A percentile compares a stretch with the other conserved stretches of the same genome.
Evolutionary conservation across 2,329 filamentous ascomycete species (phyloP).

Genomic region (Fusarium hainanense): DNA sequence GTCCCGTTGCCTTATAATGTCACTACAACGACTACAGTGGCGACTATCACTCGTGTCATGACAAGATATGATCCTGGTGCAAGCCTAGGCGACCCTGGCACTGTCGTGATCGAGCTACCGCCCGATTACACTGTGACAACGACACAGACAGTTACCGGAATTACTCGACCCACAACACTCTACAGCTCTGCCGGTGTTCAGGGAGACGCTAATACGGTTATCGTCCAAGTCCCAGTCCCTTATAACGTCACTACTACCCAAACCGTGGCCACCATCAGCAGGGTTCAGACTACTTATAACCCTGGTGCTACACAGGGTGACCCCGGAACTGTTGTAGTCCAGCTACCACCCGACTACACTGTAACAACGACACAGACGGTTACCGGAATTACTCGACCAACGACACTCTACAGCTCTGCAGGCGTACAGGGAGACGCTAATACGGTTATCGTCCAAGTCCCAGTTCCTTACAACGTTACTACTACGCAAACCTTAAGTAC

Average conservation of each 20-base stretch:
- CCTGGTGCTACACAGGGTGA: conserved; percentile 15
- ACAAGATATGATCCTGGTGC: conserved; percentile 17
- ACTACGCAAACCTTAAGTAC: conserved; percentile 6
- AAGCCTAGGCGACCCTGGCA: conserved; percentile 12
- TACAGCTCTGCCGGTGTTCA: not conserved
- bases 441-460: conserved; percentile 12
- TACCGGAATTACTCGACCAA: conserved; percentile 2
- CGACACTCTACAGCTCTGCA: not conserved
- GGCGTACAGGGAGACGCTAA: conserved; percentile 7
- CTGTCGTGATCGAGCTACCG: conserved; percentile 9
- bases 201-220: conserved; percentile 10
- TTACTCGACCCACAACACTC: not conserved
- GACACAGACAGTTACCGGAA: conserved; percentile 8
- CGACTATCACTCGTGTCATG: conserved; percentile 4
- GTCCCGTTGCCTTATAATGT: conserved; percentile 20
- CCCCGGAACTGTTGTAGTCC: conserved; percentile 9
- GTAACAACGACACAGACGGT: conserved; percentile 18
- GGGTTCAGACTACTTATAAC: conserved; percentile 5
- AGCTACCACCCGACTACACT: conserved; percentile 16
- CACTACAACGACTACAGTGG: conserved; percentile 5
- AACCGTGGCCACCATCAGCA: conserved; percentile 12
- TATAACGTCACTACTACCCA: conserved; percentile 16
- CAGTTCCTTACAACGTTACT: conserved; percentile 20
- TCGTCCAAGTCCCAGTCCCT: conserved; percentile 10
- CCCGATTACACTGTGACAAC: conserved; percentile 11